Base-by-base conservation (phyloP, 108 stramenopile species). In the Ochromonas danica region DNA sequence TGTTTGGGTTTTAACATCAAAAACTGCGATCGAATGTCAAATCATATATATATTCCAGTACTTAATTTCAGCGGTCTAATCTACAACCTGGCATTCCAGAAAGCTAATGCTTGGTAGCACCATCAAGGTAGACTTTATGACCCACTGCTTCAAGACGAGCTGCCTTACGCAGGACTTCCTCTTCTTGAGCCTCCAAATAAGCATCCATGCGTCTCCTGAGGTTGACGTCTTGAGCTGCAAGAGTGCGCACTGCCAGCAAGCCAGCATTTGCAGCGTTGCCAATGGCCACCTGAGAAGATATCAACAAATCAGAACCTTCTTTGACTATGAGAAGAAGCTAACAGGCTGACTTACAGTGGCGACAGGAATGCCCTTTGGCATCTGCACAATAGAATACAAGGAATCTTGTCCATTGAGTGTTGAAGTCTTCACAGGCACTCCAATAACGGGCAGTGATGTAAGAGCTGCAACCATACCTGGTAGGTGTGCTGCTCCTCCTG, bases 321-420 rank as follows among this genome's bases (percentile, higher is more conserved):
- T 97, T 99, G 31, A 96, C 98, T 81, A 99, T 97, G n/a, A n/a
- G n/a, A n/a, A n/a, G n/a, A n/a, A n/a, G 94, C 98, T 1, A 99
- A n/a, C n/a, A n/a, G n/a, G n/a, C n/a, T n/a, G n/a, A n/a, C n/a
- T n/a, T n/a, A n/a, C 96, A n/a, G 98, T 99, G 2, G 98, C 98
- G 40, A 97, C 96, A 14, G 98, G 98, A 25, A 99, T 89, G 33
- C 98, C 98, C 25, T 96, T 82, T 2, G 98, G 98, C 97, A 99
- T 99, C 88, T 99, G 98, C 10, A 97, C 95, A 82, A 99, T 98
- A 74, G 93, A 94, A 81, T 94, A 89, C 39, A 99, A 84, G 17
- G 95, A 96, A 80, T 99, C 98, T 61, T 95, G 91, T 3, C 98
- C 98, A 80, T 92, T 95, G 43, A 99, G 86, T 1, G 96, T 96